Base-by-base conservation (phyloP, 371 early-diverging fungal species). In the Chytridiales sp. region DNA sequence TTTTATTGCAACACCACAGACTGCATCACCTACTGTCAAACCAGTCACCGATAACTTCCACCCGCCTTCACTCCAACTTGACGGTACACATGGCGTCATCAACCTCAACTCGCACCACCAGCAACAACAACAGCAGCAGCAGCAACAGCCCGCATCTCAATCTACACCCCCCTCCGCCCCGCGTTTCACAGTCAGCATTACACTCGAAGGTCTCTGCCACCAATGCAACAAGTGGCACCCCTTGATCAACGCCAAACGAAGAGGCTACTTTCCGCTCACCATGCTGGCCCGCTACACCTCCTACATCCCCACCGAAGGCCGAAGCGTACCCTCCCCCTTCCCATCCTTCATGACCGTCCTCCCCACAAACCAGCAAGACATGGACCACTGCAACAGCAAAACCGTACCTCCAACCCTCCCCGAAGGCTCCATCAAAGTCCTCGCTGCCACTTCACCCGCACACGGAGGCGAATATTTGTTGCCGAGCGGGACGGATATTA, bases 181-280 rank as follows among this genome's bases (percentile, higher is more conserved):
- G 83, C 43, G 75, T 69, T n/a, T n/a, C n/a, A n/a, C n/a, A n/a
- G 61, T 83, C 81, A 35, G 30, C 49, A 65, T 86, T n/a, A 78
- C 89, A 35, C 49, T 58, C 22, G 94, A 92, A 74, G 94, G 94
- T 0, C 73, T 90, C 9, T 94, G 94, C 67, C 90, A 92, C 67
- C 89, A 91, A 62, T 94, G 94, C 68, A 75, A 79, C 43, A 77
- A 85, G 50, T 94, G 93, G 94, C 83, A 93, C 30, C 83, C 89
- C 4, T 81, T 94, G 35, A 83, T 87, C 59, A 87, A 84, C 50
- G 74, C 83, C 22, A 93, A 92, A 72, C 81, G 89, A 56, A 55
- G 67, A 13, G 36, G 63, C 43, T 47, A 50, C 4, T 39, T 49
- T 21, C 62, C 62, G 3, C 21, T 40, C n/a, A 26, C 61, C 17